Base-by-base conservation (phyloP, 768 basidiomycete species). In the Kwoniella dejecticola region DNA sequence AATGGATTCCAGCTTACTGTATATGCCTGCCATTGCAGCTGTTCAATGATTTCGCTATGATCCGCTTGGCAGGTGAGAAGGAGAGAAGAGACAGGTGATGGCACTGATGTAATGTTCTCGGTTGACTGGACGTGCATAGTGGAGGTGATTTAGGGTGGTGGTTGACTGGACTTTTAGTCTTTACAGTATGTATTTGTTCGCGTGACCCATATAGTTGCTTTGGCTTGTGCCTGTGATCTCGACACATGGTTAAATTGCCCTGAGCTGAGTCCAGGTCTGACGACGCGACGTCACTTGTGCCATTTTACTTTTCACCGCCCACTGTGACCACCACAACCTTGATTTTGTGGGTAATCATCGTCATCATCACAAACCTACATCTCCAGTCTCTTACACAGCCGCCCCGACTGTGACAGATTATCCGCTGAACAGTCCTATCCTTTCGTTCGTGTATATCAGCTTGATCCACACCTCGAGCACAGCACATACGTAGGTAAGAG, bases 21-120 rank as follows among this genome's bases (percentile, higher is more conserved):
- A 74, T 23, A 78, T 64, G 6, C 77, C 77, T 13, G 75, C 72
- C 77, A 78, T 78, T 17, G 15, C 17, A 8, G 23, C 10, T n/a
- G n/a, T n/a, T n/a, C n/a, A n/a, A n/a, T n/a, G n/a, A n/a, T n/a
- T n/a, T n/a, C n/a, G n/a, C n/a, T n/a, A n/a, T n/a, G n/a, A n/a
- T n/a, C n/a, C n/a, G n/a, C n/a, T n/a, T n/a, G n/a, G 46, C 1
- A 21, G 13, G 24, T 29, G 11, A 11, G 13, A 48, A n/a, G 46
- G 46, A 48, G 29, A 13, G 23, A 50, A n/a, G n/a, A 29, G 4
- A 33, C 5, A 47, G 45, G 10, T 8, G 45, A 26, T 21, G 19
- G 41, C 13, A 24, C n/a, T n/a, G n/a, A 47, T 27, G 19, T 47
- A 47, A 47, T 47, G 45, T 47, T 47, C 17, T 26, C 48, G 17